Evolutionary conservation across 2,329 filamentous ascomycete species (phyloP).

Genomic region (Fusarium sp.): DNA sequence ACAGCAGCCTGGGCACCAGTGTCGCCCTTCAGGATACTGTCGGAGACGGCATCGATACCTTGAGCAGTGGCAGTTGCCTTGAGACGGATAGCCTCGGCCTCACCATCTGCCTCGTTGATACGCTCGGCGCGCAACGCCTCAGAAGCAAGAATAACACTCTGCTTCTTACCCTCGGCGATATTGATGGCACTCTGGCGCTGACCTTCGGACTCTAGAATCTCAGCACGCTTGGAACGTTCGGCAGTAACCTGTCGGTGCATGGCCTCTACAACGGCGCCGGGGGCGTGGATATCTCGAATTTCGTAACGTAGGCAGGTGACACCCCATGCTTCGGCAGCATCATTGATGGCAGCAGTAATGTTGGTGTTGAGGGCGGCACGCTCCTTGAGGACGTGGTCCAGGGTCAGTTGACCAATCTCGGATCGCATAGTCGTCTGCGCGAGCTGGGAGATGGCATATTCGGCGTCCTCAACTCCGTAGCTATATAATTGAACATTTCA

Average conservation of each 20-base stretch:
- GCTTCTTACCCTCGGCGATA: constrained; percentile 97
- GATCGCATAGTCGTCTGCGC: constrained; percentile 99
- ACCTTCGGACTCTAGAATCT: constrained; percentile 97
- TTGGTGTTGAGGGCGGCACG: constrained; percentile 96
- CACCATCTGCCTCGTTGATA: constrained; percentile 93
- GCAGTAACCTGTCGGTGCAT: constrained; percentile 99
- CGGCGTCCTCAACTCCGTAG: constrained; percentile 98
- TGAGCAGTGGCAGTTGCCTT: constrained; percentile 88
- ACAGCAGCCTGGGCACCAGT: constrained; percentile 86
- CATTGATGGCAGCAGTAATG: constrained; percentile 99
- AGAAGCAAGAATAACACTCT: constrained; percentile 95
- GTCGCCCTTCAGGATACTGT: constrained; percentile 80
- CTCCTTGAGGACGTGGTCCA: constrained; percentile 98
- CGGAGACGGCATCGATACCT: constrained; percentile 89
- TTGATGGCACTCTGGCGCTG: constrained; percentile 98
- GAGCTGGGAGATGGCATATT: constrained; percentile 98
- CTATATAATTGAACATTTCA: constrained; percentile 61
- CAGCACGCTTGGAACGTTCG: constrained; percentile 95
- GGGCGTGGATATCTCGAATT: constrained; percentile 97
- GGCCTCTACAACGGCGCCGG: constrained; percentile 91
- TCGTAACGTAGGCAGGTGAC: constrained; percentile 97
- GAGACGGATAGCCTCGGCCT: constrained; percentile 92
- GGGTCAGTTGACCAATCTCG: constrained; percentile 95
- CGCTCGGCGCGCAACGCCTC: constrained; percentile 92
- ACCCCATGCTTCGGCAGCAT: constrained; percentile 96